These are phyloP conservation scores for Curvularia spicifera DNA, from an alignment of 2,329 filamentous ascomycete species.

Conservation along the genomic window DNA sequence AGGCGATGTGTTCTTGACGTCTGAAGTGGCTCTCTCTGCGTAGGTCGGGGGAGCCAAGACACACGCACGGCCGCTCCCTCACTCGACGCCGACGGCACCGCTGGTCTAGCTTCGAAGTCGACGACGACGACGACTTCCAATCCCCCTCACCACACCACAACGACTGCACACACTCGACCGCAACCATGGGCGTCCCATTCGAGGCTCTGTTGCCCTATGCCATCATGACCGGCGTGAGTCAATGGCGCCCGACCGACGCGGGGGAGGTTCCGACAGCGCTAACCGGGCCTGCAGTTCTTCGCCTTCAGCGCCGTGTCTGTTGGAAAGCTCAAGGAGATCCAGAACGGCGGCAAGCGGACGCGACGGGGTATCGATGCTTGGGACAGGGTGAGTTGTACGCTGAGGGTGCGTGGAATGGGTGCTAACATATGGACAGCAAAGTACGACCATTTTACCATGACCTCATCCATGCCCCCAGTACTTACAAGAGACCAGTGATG, in stretches of 20 bases:
- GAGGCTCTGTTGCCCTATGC: conserved; percentile 69
- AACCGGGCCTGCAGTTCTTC: conserved; percentile 61
- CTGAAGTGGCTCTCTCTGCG: conserved; percentile 38
- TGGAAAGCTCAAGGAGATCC: conserved; percentile 63
- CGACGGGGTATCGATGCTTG: conserved; percentile 67
- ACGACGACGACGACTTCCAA: conserved; percentile 15
- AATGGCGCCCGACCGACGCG: conserved; percentile 17
- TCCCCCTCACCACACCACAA: conserved; percentile 30
- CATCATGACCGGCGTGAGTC: conserved; percentile 66
- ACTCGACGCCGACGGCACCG: conserved; percentile 26
- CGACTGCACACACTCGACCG: conserved; percentile 33
- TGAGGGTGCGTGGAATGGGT: conserved; percentile 18
- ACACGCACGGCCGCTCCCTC: conserved; percentile 20
- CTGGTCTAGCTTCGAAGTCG: conserved; percentile 17
- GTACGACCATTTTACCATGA: conserved; percentile 52
- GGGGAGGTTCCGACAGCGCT: conserved; percentile 18
- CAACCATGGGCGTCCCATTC: conserved; percentile 69
- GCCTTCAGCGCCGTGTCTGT: conserved; percentile 65
- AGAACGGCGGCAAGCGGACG: conserved; percentile 68
- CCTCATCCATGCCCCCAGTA: conserved; percentile 33
- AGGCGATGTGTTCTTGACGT: conserved; percentile 34
- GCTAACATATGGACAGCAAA: conserved; percentile 61
- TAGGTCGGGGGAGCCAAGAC: conserved; percentile 29
- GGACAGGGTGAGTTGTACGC: conserved; percentile 63
- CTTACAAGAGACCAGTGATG: conserved; percentile 63